Conservation (phyloP, 805 yeast species). For the Myxozyma mucilagina region DNA sequence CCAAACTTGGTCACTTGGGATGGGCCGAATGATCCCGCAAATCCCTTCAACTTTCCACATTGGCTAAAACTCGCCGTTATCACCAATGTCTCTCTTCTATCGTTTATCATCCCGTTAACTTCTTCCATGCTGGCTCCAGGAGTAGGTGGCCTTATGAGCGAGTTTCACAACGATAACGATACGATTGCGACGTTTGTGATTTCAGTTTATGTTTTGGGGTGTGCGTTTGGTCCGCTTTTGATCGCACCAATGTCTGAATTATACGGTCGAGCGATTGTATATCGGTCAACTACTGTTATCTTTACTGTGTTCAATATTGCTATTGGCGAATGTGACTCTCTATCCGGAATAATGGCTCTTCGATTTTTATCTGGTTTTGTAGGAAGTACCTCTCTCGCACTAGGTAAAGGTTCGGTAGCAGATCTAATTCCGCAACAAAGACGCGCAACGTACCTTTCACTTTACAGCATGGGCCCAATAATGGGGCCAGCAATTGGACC, state of each 20-base stretch:
- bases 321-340: constrained; percentile 60
- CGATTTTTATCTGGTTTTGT: constrained; percentile 64
- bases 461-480: constrained; percentile 13
- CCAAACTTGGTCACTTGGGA: constrained; percentile 33
- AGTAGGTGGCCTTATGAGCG: constrained; percentile 48
- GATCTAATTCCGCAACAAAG: constrained; percentile 49
- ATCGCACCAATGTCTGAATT: constrained; percentile 63
- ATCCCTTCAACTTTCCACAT: constrained; percentile 18
- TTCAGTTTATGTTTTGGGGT: constrained; percentile 63
- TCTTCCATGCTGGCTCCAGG: constrained; percentile 69
- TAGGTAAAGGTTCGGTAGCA: constrained; percentile 67
- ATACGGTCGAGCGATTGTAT: constrained; percentile 64
- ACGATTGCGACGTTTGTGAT: constrained; percentile 50
- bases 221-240: constrained; percentile 66
- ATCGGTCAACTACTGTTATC: constrained; percentile 49
- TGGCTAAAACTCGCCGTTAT: background rate
- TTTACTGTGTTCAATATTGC: constrained; percentile 57
- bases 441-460: background rate
- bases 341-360: constrained; percentile 57
- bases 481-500: constrained; percentile 53
- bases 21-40: constrained; percentile 45
- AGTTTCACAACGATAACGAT: constrained; percentile 46
- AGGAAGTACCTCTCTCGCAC: constrained; percentile 65
- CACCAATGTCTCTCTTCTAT: background rate
- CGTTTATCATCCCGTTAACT: constrained; percentile 49